phyloP scores from a whole-genome alignment of 2,329 filamentous ascomycete species.

The Zymoseptoria tritici region DNA sequence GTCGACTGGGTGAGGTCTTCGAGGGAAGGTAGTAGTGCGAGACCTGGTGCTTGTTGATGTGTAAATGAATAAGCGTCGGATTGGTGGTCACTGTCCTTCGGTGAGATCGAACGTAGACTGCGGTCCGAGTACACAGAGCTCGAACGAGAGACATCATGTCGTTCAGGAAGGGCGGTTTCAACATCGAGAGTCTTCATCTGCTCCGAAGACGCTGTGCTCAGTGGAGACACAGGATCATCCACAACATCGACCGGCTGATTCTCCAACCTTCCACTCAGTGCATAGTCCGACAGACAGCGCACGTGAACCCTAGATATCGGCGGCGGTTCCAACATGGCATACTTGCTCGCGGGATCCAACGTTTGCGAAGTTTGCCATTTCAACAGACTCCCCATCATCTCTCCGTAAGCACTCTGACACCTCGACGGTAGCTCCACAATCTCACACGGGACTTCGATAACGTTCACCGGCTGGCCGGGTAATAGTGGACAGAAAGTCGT shows the following conservation, averaged over 20 bases:
- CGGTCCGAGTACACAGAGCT: constrained; percentile 10
- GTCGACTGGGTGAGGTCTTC: constrained; percentile 1
- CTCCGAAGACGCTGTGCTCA: background rate
- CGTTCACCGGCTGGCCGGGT: constrained; percentile 81
- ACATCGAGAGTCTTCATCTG: background rate
- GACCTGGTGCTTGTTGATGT: constrained; percentile 4
- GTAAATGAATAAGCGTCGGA: constrained; percentile 1
- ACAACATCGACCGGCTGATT: constrained; percentile 7
- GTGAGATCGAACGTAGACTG: background rate
- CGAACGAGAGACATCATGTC: constrained; percentile 1
- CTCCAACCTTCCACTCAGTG: constrained; percentile 22
- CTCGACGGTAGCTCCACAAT: constrained; percentile 20
- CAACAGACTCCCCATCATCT: constrained; percentile 20
- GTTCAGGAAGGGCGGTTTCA: background rate
- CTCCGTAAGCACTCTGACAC: constrained; percentile 25
- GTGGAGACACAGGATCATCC: constrained; percentile 7
- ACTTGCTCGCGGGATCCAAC: constrained; percentile 24
- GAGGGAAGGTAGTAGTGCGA: constrained; percentile 7
- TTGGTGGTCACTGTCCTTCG: background rate
- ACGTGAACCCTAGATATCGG: constrained; percentile 25
- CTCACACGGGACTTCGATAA: constrained; percentile 72
- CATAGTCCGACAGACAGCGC: constrained; percentile 26
- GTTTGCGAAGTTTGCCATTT: constrained; percentile 16
- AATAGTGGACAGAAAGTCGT: constrained; percentile 78
- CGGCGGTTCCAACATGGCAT: constrained; percentile 21